Evolutionary conservation across 441 rosid species (phyloP).

Genomic region (Arabidopsis lyrata): DNA sequence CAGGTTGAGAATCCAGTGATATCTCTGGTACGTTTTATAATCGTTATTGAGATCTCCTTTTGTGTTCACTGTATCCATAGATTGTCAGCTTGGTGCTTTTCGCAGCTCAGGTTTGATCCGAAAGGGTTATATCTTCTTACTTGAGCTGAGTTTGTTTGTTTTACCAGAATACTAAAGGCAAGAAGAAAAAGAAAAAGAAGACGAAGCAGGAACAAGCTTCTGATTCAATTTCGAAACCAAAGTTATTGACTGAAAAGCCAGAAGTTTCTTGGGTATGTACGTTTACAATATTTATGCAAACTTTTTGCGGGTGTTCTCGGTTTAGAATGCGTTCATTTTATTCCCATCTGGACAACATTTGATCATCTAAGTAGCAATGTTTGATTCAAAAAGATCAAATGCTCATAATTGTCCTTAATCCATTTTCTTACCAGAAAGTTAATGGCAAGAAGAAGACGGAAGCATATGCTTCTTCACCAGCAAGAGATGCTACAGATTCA

Average conservation of each 20-base stretch:
- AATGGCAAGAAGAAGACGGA: constrained; percentile 31
- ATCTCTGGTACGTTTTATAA: constrained; percentile 14
- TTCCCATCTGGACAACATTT: neutral
- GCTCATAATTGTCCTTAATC: constrained; percentile 7
- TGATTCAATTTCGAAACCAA: constrained; percentile 29
- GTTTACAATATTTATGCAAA: neutral
- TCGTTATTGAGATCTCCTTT: neutral
- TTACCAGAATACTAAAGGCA: constrained; percentile 18
- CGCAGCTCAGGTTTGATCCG: constrained; percentile 3
- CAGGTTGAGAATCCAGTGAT: no score
- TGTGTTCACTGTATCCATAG: neutral
- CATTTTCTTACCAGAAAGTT: constrained; percentile 31
- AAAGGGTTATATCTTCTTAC: neutral
- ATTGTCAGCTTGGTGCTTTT: neutral
- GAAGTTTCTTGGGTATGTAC: constrained; percentile 30
- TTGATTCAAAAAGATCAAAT: constrained; percentile 22
- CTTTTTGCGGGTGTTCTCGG: neutral
- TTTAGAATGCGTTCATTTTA: neutral
- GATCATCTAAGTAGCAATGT: neutral
- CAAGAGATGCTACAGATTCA: constrained; percentile 20
- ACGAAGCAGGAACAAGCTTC: constrained; percentile 19
- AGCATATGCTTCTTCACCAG: constrained; percentile 15
- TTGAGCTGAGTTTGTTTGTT: neutral
- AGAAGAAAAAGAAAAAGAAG: constrained; percentile 25
- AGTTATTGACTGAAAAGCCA: constrained; percentile 43